Evolutionary conservation across 2,329 filamentous ascomycete genomes (phyloP).

Genomic region (Plectosphaerella plurivora): DNA sequence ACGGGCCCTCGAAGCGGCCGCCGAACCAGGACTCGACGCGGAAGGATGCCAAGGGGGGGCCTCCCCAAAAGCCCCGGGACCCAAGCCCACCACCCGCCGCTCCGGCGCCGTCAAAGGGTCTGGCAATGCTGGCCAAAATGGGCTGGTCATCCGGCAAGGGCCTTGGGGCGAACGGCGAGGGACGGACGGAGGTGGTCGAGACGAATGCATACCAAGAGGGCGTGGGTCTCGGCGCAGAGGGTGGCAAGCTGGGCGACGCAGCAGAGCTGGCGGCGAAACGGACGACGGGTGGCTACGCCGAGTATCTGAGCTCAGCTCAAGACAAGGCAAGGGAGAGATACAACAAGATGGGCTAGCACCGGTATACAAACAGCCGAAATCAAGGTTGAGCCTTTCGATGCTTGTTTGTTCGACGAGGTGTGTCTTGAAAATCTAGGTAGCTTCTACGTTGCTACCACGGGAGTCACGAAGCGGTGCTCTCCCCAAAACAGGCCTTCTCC

Average conservation of each 20-base stretch:
- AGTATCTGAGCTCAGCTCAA: slow-evolving; percentile 61
- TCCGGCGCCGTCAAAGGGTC: slow-evolving; percentile 52
- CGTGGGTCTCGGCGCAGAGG: slow-evolving; percentile 65
- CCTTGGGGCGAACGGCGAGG: slow-evolving; percentile 58
- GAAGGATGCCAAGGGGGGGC: slow-evolving; percentile 24
- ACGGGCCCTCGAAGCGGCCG: slow-evolving; percentile 56
- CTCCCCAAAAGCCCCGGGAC: slow-evolving; percentile 10
- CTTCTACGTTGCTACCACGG: no score
- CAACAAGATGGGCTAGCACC: slow-evolving; percentile 39
- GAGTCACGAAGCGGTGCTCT: not conserved
- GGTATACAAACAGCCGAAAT: no score
- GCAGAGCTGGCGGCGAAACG: slow-evolving; percentile 57
- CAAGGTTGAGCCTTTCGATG: no score
- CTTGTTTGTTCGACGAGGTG: no score
- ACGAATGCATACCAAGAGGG: slow-evolving; percentile 63
- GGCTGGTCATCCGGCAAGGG: slow-evolving; percentile 65
- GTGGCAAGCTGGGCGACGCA: slow-evolving; percentile 66
- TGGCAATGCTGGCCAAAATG: slow-evolving; percentile 67
- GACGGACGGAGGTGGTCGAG: slow-evolving; percentile 59
- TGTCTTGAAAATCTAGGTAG: no score
- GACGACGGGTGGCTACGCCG: slow-evolving; percentile 55
- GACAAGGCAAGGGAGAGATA: slow-evolving; percentile 65
- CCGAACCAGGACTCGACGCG: slow-evolving; percentile 16
- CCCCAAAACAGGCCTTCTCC: not conserved
- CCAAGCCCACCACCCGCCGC: slow-evolving; percentile 28